Conservation (phyloP, 305 asterid species). For the Fraxinus ornus region DNA sequence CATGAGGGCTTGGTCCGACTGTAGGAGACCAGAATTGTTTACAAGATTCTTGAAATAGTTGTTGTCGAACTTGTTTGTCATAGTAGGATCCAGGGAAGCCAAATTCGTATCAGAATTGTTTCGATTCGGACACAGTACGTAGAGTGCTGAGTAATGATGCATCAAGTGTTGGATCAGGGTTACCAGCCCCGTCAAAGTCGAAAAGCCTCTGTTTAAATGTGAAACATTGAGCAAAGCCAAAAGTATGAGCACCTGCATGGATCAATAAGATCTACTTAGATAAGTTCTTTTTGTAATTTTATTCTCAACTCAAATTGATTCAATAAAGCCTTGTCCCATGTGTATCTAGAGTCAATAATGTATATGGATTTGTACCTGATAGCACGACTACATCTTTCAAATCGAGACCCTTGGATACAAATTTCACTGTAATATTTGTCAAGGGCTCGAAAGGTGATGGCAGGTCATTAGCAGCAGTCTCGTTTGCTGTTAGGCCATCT, state of each 20-base stretch:
- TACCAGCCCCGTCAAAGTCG: slow-evolving; percentile 67
- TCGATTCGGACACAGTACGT: slow-evolving; percentile 50
- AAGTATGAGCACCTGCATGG: slow-evolving; percentile 59
- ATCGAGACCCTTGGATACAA: slow-evolving; percentile 59
- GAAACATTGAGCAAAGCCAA: slow-evolving; percentile 69
- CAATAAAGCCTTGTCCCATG: background rate
- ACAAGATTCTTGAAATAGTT: slow-evolving; percentile 39
- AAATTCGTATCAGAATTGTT: slow-evolving; percentile 46
- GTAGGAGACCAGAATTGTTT: slow-evolving; percentile 53
- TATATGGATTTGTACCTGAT: slow-evolving; percentile 43
- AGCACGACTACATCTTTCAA: slow-evolving; percentile 62
- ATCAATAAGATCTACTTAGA: background rate
- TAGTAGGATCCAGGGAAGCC: slow-evolving; percentile 46
- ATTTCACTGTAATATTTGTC: slow-evolving; percentile 56
- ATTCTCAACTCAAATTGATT: background rate
- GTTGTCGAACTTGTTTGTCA: slow-evolving; percentile 52
- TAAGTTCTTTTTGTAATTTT: background rate
- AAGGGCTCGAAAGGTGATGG: slow-evolving; percentile 66
- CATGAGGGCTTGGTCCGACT: slow-evolving; percentile 67
- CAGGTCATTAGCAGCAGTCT: slow-evolving; percentile 59
- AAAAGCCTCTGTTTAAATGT: slow-evolving; percentile 65
- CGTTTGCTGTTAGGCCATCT: slow-evolving; percentile 62
- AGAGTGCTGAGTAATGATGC: slow-evolving; percentile 36
- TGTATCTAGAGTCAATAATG: background rate
- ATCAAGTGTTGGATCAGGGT: slow-evolving; percentile 66